phyloP scores from a whole-genome alignment of 345 rosid genomes.

The Pistacia integerrima region DNA sequence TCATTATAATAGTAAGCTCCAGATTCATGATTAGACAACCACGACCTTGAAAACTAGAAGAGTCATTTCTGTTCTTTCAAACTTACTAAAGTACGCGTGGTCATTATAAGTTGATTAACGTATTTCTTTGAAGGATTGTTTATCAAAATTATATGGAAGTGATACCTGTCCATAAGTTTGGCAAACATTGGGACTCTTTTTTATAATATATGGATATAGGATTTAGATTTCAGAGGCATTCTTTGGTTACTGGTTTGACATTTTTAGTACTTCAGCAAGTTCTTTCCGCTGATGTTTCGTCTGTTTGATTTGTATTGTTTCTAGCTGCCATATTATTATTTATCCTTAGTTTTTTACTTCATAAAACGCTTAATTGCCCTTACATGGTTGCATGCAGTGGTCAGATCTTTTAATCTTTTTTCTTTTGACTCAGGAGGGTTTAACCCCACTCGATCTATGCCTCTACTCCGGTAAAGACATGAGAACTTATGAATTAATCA shows the following conservation, averaged over 20 bases:
- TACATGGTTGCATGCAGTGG: neutral
- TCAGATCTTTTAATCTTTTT: neutral
- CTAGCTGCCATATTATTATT: too few species aligned
- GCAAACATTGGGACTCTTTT: neutral
- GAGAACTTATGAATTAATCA: conserved; percentile 72
- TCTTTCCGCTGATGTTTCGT: too few species aligned
- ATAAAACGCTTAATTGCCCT: neutral
- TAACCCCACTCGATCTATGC: conserved; percentile 83
- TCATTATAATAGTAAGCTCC: neutral
- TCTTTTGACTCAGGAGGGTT: conserved; percentile 61
- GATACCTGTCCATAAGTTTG: neutral
- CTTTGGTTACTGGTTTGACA: too few species aligned
- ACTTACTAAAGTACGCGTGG: too few species aligned
- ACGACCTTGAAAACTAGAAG: neutral
- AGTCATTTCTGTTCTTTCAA: neutral
- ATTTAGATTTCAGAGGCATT: too few species aligned
- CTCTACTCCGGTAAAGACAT: conserved; percentile 60
- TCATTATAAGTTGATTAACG: neutral
- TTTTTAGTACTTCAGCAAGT: too few species aligned
- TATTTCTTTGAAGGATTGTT: neutral
- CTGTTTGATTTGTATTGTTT: too few species aligned
- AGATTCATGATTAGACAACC: neutral
- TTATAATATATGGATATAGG: too few species aligned
- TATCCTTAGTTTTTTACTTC: too few species aligned
- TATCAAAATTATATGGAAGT: neutral